phyloP scores from a whole-genome alignment of 1,284 basidiomycete species.

The Papiliotrema laurentii region DNA sequence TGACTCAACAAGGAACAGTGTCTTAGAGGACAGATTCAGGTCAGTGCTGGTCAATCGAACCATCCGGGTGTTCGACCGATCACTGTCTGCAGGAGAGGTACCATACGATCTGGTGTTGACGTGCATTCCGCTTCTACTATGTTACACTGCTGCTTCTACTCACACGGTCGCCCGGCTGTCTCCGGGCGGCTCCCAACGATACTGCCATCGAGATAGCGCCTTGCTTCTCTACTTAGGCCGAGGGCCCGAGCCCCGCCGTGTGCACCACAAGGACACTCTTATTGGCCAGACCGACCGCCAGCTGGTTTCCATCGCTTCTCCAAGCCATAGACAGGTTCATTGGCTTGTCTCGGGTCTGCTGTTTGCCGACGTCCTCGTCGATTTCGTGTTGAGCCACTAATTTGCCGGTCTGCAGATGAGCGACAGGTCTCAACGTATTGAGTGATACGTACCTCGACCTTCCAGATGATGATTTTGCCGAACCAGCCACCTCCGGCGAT shows the following conservation, averaged over 20 bases:
- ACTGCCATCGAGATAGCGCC: too few relatives aligned
- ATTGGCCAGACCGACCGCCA: conserved; percentile 38
- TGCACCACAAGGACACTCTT: conserved; percentile 32
- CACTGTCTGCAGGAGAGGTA: too few relatives aligned
- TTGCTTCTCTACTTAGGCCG: too few relatives aligned
- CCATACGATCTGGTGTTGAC: too few relatives aligned
- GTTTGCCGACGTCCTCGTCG: conserved; percentile 27
- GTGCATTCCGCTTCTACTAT: too few relatives aligned
- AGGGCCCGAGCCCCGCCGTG: conserved; percentile 24
- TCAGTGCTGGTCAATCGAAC: too few relatives aligned
- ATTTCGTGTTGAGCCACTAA: conserved; percentile 25
- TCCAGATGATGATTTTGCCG: conserved; percentile 35
- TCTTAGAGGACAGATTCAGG: too few relatives aligned
- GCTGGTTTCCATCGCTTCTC: conserved; percentile 37
- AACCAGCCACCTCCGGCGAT: conserved; percentile 42
- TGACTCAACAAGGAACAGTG: too few relatives aligned
- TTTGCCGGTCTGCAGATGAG: conserved; percentile 21
- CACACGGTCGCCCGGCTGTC: too few relatives aligned
- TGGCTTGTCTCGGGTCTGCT: conserved; percentile 24
- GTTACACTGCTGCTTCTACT: too few relatives aligned
- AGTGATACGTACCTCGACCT: conserved; percentile 30
- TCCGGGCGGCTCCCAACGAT: too few relatives aligned
- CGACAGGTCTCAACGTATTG: background rate
- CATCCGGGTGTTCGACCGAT: too few relatives aligned
- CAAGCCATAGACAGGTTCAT: conserved; percentile 40